Base-by-base conservation (phyloP, 257 asterid genomes). In the Gentiana macrophylla region DNA sequence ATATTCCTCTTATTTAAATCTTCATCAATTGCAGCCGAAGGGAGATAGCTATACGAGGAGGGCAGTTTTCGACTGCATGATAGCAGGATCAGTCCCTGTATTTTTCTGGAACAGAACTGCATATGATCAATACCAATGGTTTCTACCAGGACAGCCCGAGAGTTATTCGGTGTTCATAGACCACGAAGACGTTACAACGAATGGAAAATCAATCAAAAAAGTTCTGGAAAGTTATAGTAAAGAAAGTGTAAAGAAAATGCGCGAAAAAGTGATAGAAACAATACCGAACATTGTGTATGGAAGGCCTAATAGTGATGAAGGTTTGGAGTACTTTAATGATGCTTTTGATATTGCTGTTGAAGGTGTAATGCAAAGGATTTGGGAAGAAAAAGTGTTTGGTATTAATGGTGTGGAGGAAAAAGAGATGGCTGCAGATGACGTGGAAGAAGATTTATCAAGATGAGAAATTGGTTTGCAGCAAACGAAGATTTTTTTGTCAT, bases 331-430 rank as follows among this genome's bases (percentile, higher is more conserved):
- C 46, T 73, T 84, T 2, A 74, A 74, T 65, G 98, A 91, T 75
- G 95, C 94, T 35, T 91, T 91, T 65, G 95, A 87, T 44, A 67
- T 91, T 65, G 98, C 96, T 12, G 71, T 91, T 8, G 95, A 91
- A 60, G 95, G 86, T 57, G 85, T 79, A 43, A 51, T 91, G 68
- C 86, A 77, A 72, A 87, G 81, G 74, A 75, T 87, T 46, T 87
- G 79, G 77, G 87, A 79, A 67, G 89, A 84, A 49, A 90, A 63
- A n/a, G 32, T 11, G 8, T 69, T 64, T 52, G 35, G 24, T 24
- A 24, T 24, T 24, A 24, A 24, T 52, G 45, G 45, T 8, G 45
- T 8, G 45, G 45, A 9, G 48, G 50, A 47, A 46, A 55, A 56
- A 35, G 45, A 57, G 66, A 52, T 33, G 13, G 52, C 32, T n/a